phyloP scores from a whole-genome alignment of 2,329 filamentous ascomycete genomes.

The Trichoderma atrobrunneum region DNA sequence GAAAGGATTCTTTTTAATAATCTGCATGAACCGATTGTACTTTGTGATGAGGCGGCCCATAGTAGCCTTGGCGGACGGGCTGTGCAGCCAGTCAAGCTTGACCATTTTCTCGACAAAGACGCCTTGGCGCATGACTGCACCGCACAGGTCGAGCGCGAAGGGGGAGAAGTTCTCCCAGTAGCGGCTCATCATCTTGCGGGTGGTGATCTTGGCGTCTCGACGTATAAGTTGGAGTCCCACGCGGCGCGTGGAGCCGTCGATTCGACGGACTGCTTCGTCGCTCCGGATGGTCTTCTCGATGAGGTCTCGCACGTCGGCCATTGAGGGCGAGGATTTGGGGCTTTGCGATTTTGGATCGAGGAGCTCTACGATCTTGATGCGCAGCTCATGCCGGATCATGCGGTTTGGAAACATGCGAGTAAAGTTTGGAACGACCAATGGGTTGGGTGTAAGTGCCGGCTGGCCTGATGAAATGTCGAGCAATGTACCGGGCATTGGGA shows the following conservation, averaged over 20 bases:
- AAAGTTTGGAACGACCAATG: conserved; percentile 23
- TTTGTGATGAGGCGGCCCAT: conserved; percentile 64
- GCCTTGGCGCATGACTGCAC: conserved; percentile 64
- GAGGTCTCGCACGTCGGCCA: conserved; percentile 49
- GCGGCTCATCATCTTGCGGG: conserved; percentile 66
- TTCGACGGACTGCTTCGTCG: conserved; percentile 36
- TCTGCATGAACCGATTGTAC: conserved; percentile 60
- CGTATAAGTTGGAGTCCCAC: conserved; percentile 25
- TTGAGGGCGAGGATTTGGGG: conserved; percentile 31
- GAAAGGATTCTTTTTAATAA: conserved; percentile 50
- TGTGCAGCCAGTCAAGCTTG: conserved; percentile 74
- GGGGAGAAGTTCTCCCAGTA: conserved; percentile 66
- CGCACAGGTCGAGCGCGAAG: conserved; percentile 63
- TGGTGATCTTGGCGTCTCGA: conserved; percentile 39
- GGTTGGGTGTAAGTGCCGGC: conserved; percentile 36
- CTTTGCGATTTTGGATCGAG: conserved; percentile 26
- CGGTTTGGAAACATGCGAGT: conserved; percentile 56
- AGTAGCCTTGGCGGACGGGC: conserved; percentile 60
- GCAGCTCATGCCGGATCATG: conserved; percentile 48
- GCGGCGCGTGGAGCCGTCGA: conserved; percentile 33
- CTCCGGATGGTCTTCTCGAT: conserved; percentile 48
- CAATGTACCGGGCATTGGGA: conserved; percentile 67
- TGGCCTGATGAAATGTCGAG: conserved; percentile 52
- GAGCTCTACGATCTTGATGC: conserved; percentile 41
- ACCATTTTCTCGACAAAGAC: conserved; percentile 72